Conservation (phyloP, 129 eudicot genomes). For the Scalesia atractyloides region DNA sequence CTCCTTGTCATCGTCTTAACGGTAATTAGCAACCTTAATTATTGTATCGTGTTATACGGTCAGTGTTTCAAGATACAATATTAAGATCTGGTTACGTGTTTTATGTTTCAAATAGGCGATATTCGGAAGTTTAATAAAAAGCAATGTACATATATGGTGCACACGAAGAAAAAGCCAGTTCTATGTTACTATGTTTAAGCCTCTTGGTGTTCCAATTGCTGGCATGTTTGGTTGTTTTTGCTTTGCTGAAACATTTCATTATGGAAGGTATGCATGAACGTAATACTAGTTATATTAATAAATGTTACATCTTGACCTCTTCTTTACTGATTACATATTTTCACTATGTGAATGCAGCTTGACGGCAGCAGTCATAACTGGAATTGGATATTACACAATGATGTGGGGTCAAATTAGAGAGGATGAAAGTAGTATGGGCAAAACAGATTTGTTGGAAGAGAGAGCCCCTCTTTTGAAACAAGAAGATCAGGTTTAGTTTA, state of each 20-base stretch:
- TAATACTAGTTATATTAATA: not conserved
- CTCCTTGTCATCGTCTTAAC: constrained; percentile 63
- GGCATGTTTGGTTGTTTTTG: constrained; percentile 51
- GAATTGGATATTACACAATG: constrained; percentile 59
- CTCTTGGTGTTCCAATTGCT: constrained; percentile 72
- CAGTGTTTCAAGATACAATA: no score
- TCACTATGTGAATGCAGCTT: constrained; percentile 42
- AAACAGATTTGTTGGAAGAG: constrained; percentile 36
- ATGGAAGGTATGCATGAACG: constrained; percentile 47
- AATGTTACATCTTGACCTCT: no score
- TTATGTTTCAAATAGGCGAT: constrained; percentile 41
- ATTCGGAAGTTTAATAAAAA: constrained; percentile 63
- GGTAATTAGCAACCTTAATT: constrained; percentile 37
- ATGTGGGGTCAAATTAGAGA: constrained; percentile 74
- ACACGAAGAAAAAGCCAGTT: constrained; percentile 54
- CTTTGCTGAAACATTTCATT: constrained; percentile 58
- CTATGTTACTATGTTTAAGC: constrained; percentile 76
- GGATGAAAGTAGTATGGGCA: constrained; percentile 34
- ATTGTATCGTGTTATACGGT: not conserved
- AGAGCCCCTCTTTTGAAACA: constrained; percentile 70
- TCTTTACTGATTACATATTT: not conserved
- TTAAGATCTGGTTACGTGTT: not conserved
- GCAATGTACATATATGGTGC: constrained; percentile 72
- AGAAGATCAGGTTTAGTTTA: constrained; percentile 43
- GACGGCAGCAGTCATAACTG: constrained; percentile 59